Evolutionary conservation across 176 grass and related monocot species (phyloP), one percentile per base, ranked within the genome.

Genomic region (Carex pumila): DNA sequence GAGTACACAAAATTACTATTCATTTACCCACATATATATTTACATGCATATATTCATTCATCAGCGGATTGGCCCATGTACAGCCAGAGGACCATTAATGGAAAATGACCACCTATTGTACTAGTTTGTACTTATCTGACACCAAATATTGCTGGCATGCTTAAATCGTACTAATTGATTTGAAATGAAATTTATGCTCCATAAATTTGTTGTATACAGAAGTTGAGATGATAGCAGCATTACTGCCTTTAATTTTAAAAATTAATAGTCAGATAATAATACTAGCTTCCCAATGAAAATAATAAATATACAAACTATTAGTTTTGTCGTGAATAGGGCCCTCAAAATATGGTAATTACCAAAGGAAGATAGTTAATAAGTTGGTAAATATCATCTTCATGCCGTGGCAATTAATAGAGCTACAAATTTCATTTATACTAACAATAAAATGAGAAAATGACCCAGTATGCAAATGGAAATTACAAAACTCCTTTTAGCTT

Each of bases 41-140:
- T 50, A 10, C 65, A 73, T 72, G 85, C 79, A 87, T 74, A 19
- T 59, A 72, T 74, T 87, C 3, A 81, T 80, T 3, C 21, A 29
- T 52, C 22, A 45, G 52, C 45, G 29, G 19, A 50, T 53, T 25
- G 41, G 47, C n/a, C 71, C 41, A 74, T 53, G 12, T 74, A 53
- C 41, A 74, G 71, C 2, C 19, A 50, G 52, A 11, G 71, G 71
- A 53, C 11, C 45, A 49, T 74, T 74, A 1, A 74, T 74, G 45
- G 4, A 21, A 53, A 30, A 52, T 74, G 71, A 74, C 71, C 47
- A 74, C 45, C 71, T 9, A 29, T 30, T 74, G 11, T 22, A 12
- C 41, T 53, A 25, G 71, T 4, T 74, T 53, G 50, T 53, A 14
- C n/a, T 74, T 1, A 53, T 53, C 45, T 74, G 71, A 53, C 45